Conservation (phyloP, 2,329 filamentous ascomycete genomes). For the Fusarium sp. region DNA sequence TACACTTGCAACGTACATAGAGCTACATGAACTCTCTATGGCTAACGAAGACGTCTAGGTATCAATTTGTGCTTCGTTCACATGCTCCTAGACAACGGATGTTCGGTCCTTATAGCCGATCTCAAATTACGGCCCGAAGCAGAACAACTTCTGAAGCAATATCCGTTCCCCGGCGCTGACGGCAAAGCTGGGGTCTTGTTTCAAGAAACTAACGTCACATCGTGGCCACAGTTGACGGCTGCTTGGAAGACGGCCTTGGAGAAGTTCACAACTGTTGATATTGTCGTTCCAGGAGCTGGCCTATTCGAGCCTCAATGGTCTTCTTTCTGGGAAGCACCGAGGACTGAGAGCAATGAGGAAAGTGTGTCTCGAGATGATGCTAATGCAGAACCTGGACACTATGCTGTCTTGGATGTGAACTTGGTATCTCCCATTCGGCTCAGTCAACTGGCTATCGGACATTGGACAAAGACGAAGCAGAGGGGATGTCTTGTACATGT, state of each 20-base stretch:
- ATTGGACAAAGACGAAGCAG: slow-evolving; percentile 52
- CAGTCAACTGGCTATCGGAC: slow-evolving; percentile 54
- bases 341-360: slow-evolving; percentile 47
- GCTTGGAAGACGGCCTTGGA: slow-evolving; percentile 49
- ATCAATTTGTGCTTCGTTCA: slow-evolving; percentile 54
- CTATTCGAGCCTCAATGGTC: slow-evolving; percentile 54
- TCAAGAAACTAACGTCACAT: slow-evolving; percentile 53
- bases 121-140: slow-evolving; percentile 52
- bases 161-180: slow-evolving; percentile 42
- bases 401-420: slow-evolving; percentile 54
- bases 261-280: slow-evolving; percentile 50
- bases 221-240: slow-evolving; percentile 51
- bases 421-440: slow-evolving; percentile 54
- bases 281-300: slow-evolving; percentile 55
- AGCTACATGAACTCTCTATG: not conserved
- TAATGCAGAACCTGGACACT: slow-evolving; percentile 50
- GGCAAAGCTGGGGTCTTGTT: slow-evolving; percentile 49
- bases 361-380: slow-evolving; percentile 46
- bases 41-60: slow-evolving; percentile 41
- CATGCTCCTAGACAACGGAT: slow-evolving; percentile 51
- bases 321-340: slow-evolving; percentile 54
- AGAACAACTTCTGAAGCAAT: slow-evolving; percentile 49
- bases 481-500: slow-evolving; percentile 51
- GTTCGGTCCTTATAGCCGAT: slow-evolving; percentile 55
- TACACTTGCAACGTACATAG: not conserved